Percentiles rank a stretch among this genome's conserved stretches.
These are phyloP conservation scores for Penicillium sp. DNA, from an alignment of 2,329 filamentous ascomycete species.

Conservation along the genomic window DNA sequence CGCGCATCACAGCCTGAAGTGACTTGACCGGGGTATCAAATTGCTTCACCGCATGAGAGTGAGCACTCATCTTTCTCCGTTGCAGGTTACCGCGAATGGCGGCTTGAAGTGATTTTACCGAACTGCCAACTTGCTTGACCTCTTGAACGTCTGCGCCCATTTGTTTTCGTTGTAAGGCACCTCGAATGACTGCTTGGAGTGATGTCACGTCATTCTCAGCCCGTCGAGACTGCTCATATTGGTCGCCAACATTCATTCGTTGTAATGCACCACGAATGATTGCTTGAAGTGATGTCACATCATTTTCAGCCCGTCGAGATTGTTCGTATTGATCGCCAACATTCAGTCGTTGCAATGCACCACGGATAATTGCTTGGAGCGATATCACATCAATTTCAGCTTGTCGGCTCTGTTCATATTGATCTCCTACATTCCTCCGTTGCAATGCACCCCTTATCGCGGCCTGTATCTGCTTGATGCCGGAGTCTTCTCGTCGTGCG, in stretches of 20 bases:
- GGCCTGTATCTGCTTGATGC: conserved; percentile 54
- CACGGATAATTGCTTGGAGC: conserved; percentile 64
- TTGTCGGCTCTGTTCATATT: conserved; percentile 42
- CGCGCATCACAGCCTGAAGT: conserved; percentile 61
- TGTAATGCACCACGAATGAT: conserved; percentile 66
- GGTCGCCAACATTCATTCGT: conserved; percentile 47
- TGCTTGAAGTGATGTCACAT: conserved; percentile 53
- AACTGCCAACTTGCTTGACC: conserved; percentile 52
- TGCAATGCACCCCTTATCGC: conserved; percentile 57
- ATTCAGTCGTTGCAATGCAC: conserved; percentile 58
- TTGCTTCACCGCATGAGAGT: conserved; percentile 42
- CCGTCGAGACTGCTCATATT: conserved; percentile 42
- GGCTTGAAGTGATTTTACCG: conserved; percentile 53
- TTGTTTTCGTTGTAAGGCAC: conserved; percentile 60
- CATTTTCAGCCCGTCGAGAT: conserved; percentile 53
- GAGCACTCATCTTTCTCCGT: conserved; percentile 45
- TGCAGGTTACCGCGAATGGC: conserved; percentile 66
- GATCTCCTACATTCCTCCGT: conserved; percentile 49
- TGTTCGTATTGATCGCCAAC: conserved; percentile 37
- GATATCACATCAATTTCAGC: conserved; percentile 48
- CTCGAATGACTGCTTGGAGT: conserved; percentile 65
- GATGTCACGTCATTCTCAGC: conserved; percentile 48
- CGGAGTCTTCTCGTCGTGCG: conserved; percentile 42
- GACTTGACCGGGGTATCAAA: conserved; percentile 50
- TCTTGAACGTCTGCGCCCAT: conserved; percentile 30